Evolutionary conservation across 140 eudicot species (phyloP).

Genomic region (Oenanthe javanica): DNA sequence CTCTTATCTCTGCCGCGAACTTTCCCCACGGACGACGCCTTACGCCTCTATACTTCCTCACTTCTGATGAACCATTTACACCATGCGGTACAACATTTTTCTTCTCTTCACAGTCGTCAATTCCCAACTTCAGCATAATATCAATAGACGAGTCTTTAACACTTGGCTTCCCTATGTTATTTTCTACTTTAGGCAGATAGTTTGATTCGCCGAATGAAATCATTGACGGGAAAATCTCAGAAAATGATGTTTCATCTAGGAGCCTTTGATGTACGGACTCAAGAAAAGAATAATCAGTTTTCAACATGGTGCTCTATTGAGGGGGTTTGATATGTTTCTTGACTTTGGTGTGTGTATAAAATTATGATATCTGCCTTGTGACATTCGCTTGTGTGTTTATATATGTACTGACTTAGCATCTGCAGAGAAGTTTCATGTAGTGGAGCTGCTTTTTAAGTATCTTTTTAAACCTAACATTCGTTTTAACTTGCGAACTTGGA

Average conservation of each 20-base stretch:
- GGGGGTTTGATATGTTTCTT: not conserved
- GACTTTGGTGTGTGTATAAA: not conserved
- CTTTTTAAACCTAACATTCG: no score
- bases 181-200: not conserved
- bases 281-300: constrained; percentile 3
- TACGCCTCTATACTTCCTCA: constrained; percentile 18
- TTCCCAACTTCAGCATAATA: not conserved
- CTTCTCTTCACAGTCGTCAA: not conserved
- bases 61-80: not conserved
- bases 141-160: not conserved
- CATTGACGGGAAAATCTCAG: not conserved
- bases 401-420: not conserved
- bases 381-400: not conserved
- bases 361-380: not conserved
- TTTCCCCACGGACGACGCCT: constrained; percentile 29
- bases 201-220: not conserved
- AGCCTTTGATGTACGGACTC: constrained; percentile 1
- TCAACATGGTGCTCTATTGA: not conserved
- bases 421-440: not conserved
- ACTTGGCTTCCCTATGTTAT: not conserved
- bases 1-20: constrained; percentile 26
- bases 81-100: not conserved
- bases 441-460: not conserved
- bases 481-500: not conserved
- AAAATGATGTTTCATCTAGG: not conserved